Conservation (phyloP, 2,329 filamentous ascomycete genomes). For the Colletotrichum sp. region DNA sequence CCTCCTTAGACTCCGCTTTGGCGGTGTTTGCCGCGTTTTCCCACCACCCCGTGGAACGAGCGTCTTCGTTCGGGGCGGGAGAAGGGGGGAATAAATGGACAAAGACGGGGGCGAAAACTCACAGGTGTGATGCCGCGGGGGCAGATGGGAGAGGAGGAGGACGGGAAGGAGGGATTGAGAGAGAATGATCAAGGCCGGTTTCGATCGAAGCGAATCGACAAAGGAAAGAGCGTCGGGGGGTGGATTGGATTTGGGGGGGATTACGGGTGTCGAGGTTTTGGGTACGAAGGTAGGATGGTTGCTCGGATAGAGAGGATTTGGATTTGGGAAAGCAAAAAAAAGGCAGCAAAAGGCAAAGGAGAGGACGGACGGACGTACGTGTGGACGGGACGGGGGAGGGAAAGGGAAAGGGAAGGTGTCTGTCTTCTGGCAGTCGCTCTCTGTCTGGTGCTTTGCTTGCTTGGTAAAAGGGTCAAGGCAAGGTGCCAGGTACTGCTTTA, state of each 20-base stretch:
- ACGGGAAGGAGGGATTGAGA: neutral
- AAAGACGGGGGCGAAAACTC: conserved; percentile 11
- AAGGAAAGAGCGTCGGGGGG: conserved; percentile 24
- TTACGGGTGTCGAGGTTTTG: conserved; percentile 17
- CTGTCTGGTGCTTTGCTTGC: neutral
- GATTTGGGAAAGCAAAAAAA: conserved; percentile 23
- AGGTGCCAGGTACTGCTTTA: neutral
- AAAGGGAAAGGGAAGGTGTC: conserved; percentile 5
- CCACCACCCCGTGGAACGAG: conserved; percentile 17
- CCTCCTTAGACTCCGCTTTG: conserved; percentile 21
- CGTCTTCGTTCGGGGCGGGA: conserved; percentile 5
- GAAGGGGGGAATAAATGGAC: conserved; percentile 14
- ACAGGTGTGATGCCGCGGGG: conserved; percentile 9
- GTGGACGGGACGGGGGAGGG: conserved; percentile 7
- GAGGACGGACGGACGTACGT: conserved; percentile 15
- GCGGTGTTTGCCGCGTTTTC: conserved; percentile 19
- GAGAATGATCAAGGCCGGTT: conserved; percentile 16
- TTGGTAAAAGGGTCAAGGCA: neutral
- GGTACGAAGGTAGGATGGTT: conserved; percentile 6
- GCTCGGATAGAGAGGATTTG: conserved; percentile 20
- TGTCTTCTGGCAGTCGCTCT: neutral
- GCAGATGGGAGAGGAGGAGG: neutral
- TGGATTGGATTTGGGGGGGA: conserved; percentile 6
- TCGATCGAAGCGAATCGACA: conserved; percentile 25
- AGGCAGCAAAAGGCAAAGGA: conserved; percentile 16